Evolutionary conservation across 2,329 filamentous ascomycete genomes (phyloP), one percentile per base, ranked within the genome.

Genomic region (Ceratocystis papillata): DNA sequence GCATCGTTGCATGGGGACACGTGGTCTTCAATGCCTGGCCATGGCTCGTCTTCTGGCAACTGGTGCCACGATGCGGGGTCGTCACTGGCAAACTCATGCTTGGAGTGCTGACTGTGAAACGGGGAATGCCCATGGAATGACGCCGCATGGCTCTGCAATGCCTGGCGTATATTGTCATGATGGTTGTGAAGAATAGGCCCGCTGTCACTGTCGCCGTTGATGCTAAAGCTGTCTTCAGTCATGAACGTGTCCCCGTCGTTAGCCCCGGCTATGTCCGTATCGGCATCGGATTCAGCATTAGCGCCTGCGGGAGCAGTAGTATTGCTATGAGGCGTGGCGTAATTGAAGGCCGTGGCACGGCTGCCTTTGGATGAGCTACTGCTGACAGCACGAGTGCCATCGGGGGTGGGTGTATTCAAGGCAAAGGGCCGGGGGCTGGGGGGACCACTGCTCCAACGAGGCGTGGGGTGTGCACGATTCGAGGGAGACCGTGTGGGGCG

Each of bases 291-390:
- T 17, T 17, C 22, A 57, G 60, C 75, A 73, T 25, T 73, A 70
- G 72, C 1, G 70, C n/a, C 22, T 20, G 25, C 59, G 5, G 48
- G 73, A 7, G 75, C 73, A 0, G 83, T 79, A 2, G 79, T 82
- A 68, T 85, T 86, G 71, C 87, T 90, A 72, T 87, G 80, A 0
- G 88, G 88, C 0, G 88, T 92, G 2, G 87, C 87, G 71, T 91
- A 91, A n/a, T 84, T 85, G 69, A 85, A 85, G 0, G 81, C 84
- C 12, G 77, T 78, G 15, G 74, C 74, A 41, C 79, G 74, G 64
- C 73, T 71, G 33, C 62, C 53, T n/a, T 60, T 67, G 71, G 74
- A 63, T 30, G 66, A 67, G 25, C 59, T 60, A 28, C 61, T 67
- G 61, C 66, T 67, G 25, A 63, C 50, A 50, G 60, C 53, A 17